These are phyloP conservation scores for Ceratobasidium theobromae DNA, from an alignment of 1,284 basidiomycete species.

Conservation along the genomic window DNA sequence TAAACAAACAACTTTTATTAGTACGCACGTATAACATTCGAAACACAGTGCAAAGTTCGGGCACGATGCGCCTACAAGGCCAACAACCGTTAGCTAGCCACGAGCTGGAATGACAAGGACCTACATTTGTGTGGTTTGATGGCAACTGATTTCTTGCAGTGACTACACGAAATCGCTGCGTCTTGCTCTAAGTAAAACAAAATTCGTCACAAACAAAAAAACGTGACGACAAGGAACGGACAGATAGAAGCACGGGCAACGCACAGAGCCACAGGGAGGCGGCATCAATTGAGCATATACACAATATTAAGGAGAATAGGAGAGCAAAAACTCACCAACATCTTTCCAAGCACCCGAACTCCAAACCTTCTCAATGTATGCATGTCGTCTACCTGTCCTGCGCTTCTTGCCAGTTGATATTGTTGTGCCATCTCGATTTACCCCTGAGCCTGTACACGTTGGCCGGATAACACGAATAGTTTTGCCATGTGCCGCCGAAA, in stretches of 20 bases:
- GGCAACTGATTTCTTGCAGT: constrained; percentile 63
- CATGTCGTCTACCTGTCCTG: constrained; percentile 59
- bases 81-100: constrained; percentile 20
- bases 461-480: not conserved
- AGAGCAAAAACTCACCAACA: constrained; percentile 63
- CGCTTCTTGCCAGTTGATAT: constrained; percentile 13
- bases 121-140: constrained; percentile 76
- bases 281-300: no score
- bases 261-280: no score
- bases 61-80: constrained; percentile 60
- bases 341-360: constrained; percentile 74
- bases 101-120: constrained; percentile 30
- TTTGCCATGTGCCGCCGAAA: no score
- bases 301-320: not conserved
- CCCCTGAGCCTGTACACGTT: not conserved
- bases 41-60: constrained; percentile 76
- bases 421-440: constrained; percentile 7
- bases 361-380: constrained; percentile 84
- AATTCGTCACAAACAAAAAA: not conserved
- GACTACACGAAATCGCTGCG: constrained; percentile 72
- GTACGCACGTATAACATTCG: constrained; percentile 69
- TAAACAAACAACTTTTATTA: not conserved
- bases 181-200: constrained; percentile 61
- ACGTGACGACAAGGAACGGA: not conserved
- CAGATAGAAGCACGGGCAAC: not conserved